Evolutionary conservation across 805 yeast genomes (phyloP), one percentile per base, ranked within the genome.

Genomic region (Pichia thaimueangensis): DNA sequence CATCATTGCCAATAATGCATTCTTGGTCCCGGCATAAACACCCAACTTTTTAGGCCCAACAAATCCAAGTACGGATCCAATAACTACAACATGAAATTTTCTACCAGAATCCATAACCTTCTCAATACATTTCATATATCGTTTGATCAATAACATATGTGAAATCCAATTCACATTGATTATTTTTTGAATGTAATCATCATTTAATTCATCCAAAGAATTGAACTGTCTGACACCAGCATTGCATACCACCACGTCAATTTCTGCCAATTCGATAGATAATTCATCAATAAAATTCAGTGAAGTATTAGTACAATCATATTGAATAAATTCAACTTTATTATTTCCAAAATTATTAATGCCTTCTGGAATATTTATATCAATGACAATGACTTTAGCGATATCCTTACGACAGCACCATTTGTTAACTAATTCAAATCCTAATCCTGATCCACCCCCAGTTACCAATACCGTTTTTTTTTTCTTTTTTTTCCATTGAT

Each of bases 391-490:
- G 12, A 71, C 58, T 17, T 46, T 53, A 15, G 46, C 54, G 20
- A 23, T 22, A 24, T 46, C 38, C 6, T 17, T 3, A 12, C 34
- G 29, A 10, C 12, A 23, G 16, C 25, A 20, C 32, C 38, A 38
- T 25, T 35, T n/a, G 27, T 50, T 49, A 4, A 64, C 69, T 5
- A 73, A 51, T 36, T 65, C 70, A 2, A 52, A 48, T 0, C 82
- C 82, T n/a, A 76, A 55, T 0, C 82, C 80, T 25, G 56, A 50
- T 13, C 72, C 59, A 0, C 79, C 80, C 0, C 82, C 82, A 0
- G 80, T 74, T 6, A 37, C 29, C 32, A 46, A 29, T 10, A 35
- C 41, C 1, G 11, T 28, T 1, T 27, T 37, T 16, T 25, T 35
- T 17, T 5, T 7, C 39, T 43, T 17, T 8, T 20, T n/a, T 19